Evolutionary conservation across 176 grass and related monocot genomes (phyloP), one percentile per base, ranked within the genome.

Genomic region (Rhynchospora tenuis): DNA sequence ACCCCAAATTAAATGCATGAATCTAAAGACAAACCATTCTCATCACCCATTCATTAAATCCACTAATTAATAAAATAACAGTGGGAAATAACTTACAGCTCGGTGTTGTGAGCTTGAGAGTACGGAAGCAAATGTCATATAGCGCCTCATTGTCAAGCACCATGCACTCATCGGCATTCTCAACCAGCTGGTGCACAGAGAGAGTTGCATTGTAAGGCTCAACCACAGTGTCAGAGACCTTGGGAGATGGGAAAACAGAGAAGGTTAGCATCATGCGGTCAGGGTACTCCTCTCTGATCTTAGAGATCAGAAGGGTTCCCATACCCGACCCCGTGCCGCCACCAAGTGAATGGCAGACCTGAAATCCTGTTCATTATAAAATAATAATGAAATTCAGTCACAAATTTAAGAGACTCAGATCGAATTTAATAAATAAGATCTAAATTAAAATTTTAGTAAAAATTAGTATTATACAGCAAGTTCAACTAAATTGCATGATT

Each of bases 181-280:
- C 93, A 23, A 95, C 93, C 79, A 95, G 65, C 83, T 95, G 93
- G 71, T 95, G 93, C 9, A 95, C 93, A 73, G 93, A 95, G 3
- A 95, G 89, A 44, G 93, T 95, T 24, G 93, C 93, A 24, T 95
- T 95, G 83, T 95, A 95, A 8, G 93, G 93, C 13, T 95, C 93
- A 33, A 95, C 93, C 43, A 95, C 93, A 52, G 93, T 95, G 29
- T 95, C 93, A 15, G 93, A 95, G 13, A 95, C 93, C 89, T 95
- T 95, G 1, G 93, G 93, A 14, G 93, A 95, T 9, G 93, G 93
- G 61, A 95, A 95, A 12, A 95, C 93, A 23, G 93, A 95, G 84
- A 95, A 95, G 2, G 93, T 95, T 14, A 95, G 93, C 93, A 95
- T 95, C 93, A 95, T 95, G 62, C 93, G 64, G 42, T 95, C 93